phyloP scores from a whole-genome alignment of 768 basidiomycete genomes.

The Boletales sp. region DNA sequence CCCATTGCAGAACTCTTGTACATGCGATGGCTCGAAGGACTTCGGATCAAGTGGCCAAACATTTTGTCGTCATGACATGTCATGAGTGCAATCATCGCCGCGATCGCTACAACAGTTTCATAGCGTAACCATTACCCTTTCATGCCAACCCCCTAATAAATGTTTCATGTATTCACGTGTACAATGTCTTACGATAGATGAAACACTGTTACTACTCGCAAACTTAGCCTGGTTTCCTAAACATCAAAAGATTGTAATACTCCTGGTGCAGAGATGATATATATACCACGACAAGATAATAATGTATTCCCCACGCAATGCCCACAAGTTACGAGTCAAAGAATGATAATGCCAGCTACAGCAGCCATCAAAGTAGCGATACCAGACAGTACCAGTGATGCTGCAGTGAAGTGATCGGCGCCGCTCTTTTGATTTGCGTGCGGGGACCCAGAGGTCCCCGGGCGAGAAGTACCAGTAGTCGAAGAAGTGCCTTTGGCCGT shows the following conservation, averaged over 20 bases:
- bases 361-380: conserved; percentile 22
- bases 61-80: conserved; percentile 42
- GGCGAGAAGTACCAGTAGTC: neutral
- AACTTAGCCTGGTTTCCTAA: too few species aligned
- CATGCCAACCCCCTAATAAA: neutral
- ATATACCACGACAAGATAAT: conserved; percentile 3
- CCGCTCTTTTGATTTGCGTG: conserved; percentile 33
- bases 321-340: conserved; percentile 9
- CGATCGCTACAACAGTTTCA: neutral
- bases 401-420: conserved; percentile 22
- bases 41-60: conserved; percentile 88
- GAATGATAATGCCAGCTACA: conserved; percentile 18
- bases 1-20: conserved; percentile 96
- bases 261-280: too few species aligned
- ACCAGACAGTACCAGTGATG: conserved; percentile 22
- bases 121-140: neutral
- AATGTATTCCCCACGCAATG: conserved; percentile 9
- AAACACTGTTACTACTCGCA: conserved; percentile 1
- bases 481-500: too few species aligned
- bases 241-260: conserved; percentile 5
- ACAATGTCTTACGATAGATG: conserved; percentile 2
- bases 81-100: too few species aligned
- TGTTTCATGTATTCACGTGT: conserved; percentile 13
- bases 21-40: conserved; percentile 92
- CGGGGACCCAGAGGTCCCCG: conserved; percentile 14